Evolutionary conservation across 1,139 yeast genomes (phyloP).

Genomic region (Hansenula sp.): DNA sequence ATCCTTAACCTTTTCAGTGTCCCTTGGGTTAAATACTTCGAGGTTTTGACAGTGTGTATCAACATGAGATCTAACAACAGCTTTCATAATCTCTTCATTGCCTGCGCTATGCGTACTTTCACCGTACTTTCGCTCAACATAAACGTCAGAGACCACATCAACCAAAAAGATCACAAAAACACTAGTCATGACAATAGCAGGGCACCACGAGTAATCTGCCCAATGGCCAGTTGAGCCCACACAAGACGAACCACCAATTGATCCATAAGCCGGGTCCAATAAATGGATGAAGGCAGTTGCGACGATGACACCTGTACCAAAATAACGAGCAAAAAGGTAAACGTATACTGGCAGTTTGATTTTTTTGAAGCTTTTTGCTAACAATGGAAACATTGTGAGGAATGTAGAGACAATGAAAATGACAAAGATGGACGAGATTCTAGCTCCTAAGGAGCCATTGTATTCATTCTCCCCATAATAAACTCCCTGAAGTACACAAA

Average conservation of each 20-base stretch:
- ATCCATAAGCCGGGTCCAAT: slow-evolving; percentile 57
- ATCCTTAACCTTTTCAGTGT: slow-evolving; percentile 7
- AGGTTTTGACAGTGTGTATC: too few relatives aligned
- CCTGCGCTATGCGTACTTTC: slow-evolving; percentile 6
- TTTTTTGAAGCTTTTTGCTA: slow-evolving; percentile 24
- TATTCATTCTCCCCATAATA: slow-evolving; percentile 34
- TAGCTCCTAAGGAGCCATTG: slow-evolving; percentile 52
- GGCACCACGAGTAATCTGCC: slow-evolving; percentile 23
- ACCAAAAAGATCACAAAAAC: slow-evolving; percentile 23
- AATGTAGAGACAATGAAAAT: slow-evolving; percentile 53
- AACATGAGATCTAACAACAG: slow-evolving; percentile 12
- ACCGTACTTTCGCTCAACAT: slow-evolving; percentile 27
- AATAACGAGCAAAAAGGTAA: slow-evolving; percentile 64
- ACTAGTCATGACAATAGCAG: slow-evolving; percentile 26
- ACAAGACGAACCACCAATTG: slow-evolving; percentile 37
- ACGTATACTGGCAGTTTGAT: slow-evolving; percentile 49
- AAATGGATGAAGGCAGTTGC: slow-evolving; percentile 80
- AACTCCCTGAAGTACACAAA: slow-evolving; percentile 34
- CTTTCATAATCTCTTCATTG: slow-evolving; percentile 10
- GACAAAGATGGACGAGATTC: slow-evolving; percentile 73
- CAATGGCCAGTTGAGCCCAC: slow-evolving; percentile 35
- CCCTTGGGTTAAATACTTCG: too few relatives aligned
- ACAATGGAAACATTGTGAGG: slow-evolving; percentile 39
- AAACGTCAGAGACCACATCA: slow-evolving; percentile 25
- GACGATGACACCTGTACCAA: slow-evolving; percentile 81